Evolutionary conservation across 164 flowering plant species (phyloP).

Genomic region (Umbilicus rupestris): DNA sequence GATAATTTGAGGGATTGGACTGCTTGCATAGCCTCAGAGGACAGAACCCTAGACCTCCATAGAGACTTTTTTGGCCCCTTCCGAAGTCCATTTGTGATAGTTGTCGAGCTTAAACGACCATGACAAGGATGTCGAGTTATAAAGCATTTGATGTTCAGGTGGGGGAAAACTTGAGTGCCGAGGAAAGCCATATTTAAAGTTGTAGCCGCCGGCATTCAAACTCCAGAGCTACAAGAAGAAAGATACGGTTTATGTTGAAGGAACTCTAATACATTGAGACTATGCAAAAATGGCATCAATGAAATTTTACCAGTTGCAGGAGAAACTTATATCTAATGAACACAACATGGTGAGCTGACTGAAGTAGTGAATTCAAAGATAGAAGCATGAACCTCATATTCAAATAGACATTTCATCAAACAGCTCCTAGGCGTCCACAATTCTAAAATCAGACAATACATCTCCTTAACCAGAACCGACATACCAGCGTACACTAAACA

Average conservation of each 20-base stretch:
- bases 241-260: background rate
- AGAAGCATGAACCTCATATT: too few species aligned
- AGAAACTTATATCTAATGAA: too few species aligned
- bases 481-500: too few species aligned
- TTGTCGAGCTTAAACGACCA: background rate
- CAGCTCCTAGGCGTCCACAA: background rate
- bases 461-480: too few species aligned
- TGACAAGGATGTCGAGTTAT: background rate
- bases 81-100: constrained; percentile 40
- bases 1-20: constrained; percentile 68
- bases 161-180: background rate
- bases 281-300: too few species aligned
- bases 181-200: background rate
- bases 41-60: constrained; percentile 57
- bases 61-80: constrained; percentile 36
- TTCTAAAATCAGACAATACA: too few species aligned
- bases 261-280: background rate
- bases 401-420: background rate
- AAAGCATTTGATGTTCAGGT: background rate
- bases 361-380: too few species aligned
- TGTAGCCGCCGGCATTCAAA: background rate
- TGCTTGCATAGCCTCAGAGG: constrained; percentile 71
- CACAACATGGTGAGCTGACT: too few species aligned
- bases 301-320: too few species aligned
- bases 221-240: background rate